Percentiles rank a stretch among this genome's conserved stretches.
Conservation (phyloP, 495 filamentous ascomycete genomes). For the Bacidia rubella region DNA sequence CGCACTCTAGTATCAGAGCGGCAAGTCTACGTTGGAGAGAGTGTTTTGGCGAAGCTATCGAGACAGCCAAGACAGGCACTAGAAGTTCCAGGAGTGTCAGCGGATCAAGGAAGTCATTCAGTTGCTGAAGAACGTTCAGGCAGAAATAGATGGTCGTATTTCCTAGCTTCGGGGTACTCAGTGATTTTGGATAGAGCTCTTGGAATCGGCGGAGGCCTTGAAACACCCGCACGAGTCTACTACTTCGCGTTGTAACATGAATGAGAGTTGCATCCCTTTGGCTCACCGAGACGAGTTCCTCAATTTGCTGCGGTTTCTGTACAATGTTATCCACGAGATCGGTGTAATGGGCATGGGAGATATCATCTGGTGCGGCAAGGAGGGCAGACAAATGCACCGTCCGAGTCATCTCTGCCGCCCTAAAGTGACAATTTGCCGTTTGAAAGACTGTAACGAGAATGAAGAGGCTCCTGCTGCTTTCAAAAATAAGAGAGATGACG, state of each 20-base stretch:
- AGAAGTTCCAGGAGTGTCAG: neutral
- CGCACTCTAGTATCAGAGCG: neutral
- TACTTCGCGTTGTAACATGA: neutral
- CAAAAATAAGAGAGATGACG: too few species aligned
- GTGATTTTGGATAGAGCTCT: neutral
- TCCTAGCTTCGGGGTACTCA: neutral
- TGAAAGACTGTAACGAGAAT: too few species aligned
- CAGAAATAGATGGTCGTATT: neutral
- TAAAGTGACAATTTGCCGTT: neutral
- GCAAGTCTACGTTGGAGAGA: neutral
- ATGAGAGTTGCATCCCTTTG: neutral
- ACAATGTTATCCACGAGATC: neutral
- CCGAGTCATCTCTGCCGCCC: neutral
- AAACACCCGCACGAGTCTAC: neutral
- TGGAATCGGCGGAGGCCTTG: neutral
- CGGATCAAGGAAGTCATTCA: neutral
- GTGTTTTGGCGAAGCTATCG: neutral
- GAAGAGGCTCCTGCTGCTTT: too few species aligned
- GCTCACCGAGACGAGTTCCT: neutral
- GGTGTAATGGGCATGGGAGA: neutral
- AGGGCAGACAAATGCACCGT: neutral
- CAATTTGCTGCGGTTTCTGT: neutral
- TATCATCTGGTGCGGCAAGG: neutral
- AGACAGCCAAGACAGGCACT: neutral
- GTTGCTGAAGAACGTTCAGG: neutral